These are phyloP conservation scores for Metarhizium robertsii DNA, from an alignment of 2,329 filamentous ascomycete species.

Conservation along the genomic window DNA sequence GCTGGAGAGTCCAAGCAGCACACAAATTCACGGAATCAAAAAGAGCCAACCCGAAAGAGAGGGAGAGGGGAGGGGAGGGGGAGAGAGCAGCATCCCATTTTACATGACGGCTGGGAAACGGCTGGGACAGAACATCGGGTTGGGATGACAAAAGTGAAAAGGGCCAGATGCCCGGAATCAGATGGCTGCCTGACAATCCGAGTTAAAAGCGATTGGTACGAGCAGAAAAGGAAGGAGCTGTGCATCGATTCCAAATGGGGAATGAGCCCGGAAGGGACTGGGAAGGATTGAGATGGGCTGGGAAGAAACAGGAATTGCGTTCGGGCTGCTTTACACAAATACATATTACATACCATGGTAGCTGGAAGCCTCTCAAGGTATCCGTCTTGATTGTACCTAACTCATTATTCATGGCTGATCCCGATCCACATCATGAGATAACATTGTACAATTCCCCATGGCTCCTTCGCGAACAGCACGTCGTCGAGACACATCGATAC, in stretches of 20 bases:
- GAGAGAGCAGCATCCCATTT: too few species aligned
- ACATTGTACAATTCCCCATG: background rate
- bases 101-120: too few species aligned
- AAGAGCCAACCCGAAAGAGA: background rate
- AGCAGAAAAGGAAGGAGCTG: background rate
- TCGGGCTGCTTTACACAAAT: background rate
- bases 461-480: background rate
- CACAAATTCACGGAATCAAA: background rate
- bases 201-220: background rate
- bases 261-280: background rate
- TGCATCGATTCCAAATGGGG: background rate
- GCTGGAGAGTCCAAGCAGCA: background rate
- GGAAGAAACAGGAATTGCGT: background rate
- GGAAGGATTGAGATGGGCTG: background rate
- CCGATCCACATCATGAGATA: background rate
- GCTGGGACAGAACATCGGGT: background rate
- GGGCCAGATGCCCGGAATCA: background rate
- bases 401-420: background rate
- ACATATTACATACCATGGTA: too few species aligned
- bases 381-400: too few species aligned
- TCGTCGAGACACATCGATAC: background rate
- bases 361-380: too few species aligned
- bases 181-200: background rate
- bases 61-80: too few species aligned
- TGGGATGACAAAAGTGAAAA: background rate